Conservation (phyloP, 345 rosid species). For the Eucalyptus regnans region DNA sequence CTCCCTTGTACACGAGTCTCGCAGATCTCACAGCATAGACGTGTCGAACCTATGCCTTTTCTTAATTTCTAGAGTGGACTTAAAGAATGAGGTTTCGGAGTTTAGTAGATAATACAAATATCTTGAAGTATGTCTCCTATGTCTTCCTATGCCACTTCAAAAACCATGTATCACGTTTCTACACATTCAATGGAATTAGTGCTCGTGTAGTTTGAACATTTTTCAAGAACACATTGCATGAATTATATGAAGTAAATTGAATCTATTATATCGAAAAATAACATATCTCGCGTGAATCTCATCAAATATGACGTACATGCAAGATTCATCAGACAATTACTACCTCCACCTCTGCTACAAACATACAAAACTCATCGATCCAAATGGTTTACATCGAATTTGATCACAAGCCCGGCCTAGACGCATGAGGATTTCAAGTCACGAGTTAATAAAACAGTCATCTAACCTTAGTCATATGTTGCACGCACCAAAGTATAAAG, state of each 20-base stretch:
- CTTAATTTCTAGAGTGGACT: background rate
- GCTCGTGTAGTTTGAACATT: background rate
- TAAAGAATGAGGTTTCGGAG: background rate
- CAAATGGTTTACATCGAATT: background rate
- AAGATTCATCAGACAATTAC: background rate
- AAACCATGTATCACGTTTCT: background rate
- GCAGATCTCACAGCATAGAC: background rate
- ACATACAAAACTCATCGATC: background rate
- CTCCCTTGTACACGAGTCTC: background rate
- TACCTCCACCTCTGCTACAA: background rate
- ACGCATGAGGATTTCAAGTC: background rate
- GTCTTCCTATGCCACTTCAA: background rate
- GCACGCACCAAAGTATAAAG: background rate
- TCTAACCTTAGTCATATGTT: background rate
- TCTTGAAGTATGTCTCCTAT: background rate
- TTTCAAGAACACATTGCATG: background rate
- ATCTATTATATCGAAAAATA: background rate
- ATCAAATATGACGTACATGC: background rate
- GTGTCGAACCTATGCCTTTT: background rate
- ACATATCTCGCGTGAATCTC: background rate
- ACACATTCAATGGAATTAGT: background rate
- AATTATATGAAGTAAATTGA: background rate
- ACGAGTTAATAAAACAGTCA: background rate
- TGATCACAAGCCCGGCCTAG: background rate
- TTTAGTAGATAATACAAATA: background rate